Conservation (phyloP, 768 basidiomycete genomes). For the Agrocybe chaxingu region DNA sequence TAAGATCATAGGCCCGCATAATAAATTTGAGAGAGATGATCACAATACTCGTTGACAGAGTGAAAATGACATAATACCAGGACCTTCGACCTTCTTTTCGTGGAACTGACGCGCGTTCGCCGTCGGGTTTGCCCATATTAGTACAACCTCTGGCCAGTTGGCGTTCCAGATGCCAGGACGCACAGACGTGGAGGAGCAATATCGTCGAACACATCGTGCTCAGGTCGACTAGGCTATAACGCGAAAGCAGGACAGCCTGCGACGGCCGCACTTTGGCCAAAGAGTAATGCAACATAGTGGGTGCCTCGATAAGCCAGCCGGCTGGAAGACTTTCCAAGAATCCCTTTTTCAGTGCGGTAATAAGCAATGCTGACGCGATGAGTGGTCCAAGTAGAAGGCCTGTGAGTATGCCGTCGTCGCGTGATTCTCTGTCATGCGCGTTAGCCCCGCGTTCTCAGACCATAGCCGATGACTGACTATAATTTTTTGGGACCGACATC, state of each 20-base stretch:
- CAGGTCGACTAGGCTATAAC: conserved; percentile 75
- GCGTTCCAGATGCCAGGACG: conserved; percentile 74
- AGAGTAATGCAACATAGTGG: conserved; percentile 48
- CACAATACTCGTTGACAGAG: conserved; percentile 46
- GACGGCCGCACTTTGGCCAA: conserved; percentile 40
- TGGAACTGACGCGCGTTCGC: conserved; percentile 74
- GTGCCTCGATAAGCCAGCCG: conserved; percentile 78
- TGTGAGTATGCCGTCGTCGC: conserved; percentile 84
- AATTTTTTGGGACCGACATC: conserved; percentile 92
- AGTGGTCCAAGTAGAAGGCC: conserved; percentile 84
- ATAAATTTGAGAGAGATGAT: conserved; percentile 48
- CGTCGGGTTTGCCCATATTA: conserved; percentile 43
- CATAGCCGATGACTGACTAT: conserved; percentile 40
- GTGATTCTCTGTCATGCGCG: conserved; percentile 52
- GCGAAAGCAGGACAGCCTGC: conserved; percentile 59
- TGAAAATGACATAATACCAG: conserved; percentile 65
- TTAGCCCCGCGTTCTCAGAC: conserved; percentile 7
- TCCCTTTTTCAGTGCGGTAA: conserved; percentile 40
- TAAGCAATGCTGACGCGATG: conserved; percentile 67
- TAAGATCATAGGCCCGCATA: conserved; percentile 38
- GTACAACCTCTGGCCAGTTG: conserved; percentile 29
- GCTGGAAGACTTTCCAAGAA: conserved; percentile 40
- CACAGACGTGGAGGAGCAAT: conserved; percentile 72
- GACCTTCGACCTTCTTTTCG: conserved; percentile 64
- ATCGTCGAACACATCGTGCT: conserved; percentile 80